Evolutionary conservation across 345 rosid genomes (phyloP).

Genomic region (Pistacia vera): DNA sequence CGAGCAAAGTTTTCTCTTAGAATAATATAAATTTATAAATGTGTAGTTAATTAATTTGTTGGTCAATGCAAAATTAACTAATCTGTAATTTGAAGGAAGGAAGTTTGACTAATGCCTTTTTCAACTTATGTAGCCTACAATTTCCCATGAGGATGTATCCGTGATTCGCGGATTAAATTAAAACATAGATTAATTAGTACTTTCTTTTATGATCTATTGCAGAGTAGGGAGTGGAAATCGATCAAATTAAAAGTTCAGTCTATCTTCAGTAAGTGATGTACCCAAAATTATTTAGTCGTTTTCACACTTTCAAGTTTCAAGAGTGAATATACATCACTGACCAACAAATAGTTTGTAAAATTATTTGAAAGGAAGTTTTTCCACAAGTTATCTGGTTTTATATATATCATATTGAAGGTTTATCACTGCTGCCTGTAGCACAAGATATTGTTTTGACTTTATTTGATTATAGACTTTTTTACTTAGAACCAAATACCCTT

Average conservation of each 20-base stretch:
- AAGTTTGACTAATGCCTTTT: background rate
- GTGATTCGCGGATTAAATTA: conserved; percentile 7
- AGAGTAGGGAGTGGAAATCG: background rate
- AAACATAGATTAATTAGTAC: background rate
- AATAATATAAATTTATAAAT: background rate
- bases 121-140: conserved; percentile 7
- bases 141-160: conserved; percentile 16
- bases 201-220: background rate
- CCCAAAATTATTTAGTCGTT: too few species aligned
- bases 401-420: too few species aligned
- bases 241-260: background rate
- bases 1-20: background rate
- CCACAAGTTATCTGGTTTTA: too few species aligned
- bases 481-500: too few species aligned
- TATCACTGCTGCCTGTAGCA: too few species aligned
- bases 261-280: too few species aligned
- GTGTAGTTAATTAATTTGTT: background rate
- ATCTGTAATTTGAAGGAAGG: background rate
- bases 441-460: too few species aligned
- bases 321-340: too few species aligned
- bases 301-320: too few species aligned
- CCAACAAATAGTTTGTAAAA: too few species aligned
- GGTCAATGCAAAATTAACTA: conserved; percentile 14
- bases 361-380: too few species aligned
- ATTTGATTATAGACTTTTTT: too few species aligned